These are phyloP conservation scores for Nephelium lappaceum DNA, from an alignment of 345 rosid genomes.

Conservation along the genomic window DNA sequence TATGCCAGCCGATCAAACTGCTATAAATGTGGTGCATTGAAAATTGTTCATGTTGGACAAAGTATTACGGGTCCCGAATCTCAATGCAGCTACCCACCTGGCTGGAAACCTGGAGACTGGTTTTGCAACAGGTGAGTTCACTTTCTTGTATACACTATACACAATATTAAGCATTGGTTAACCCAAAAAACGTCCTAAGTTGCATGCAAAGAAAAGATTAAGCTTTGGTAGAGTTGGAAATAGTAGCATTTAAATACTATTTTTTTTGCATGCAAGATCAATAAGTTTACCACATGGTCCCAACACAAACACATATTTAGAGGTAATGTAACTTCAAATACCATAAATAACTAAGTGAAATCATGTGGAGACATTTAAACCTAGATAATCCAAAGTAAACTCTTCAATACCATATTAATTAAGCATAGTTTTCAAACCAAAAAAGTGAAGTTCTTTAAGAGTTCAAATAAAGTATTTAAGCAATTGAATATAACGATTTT, in stretches of 20 bases:
- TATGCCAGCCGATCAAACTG: conserved; percentile 84
- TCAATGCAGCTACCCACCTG: conserved; percentile 57
- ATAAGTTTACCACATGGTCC: too few relatives aligned
- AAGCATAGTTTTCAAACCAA: too few relatives aligned
- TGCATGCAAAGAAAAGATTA: too few relatives aligned
- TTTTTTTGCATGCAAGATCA: too few relatives aligned
- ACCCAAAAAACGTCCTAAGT: too few relatives aligned
- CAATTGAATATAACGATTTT: not conserved
- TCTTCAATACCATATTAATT: too few relatives aligned
- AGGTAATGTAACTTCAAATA: too few relatives aligned
- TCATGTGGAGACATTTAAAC: not conserved
- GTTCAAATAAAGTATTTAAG: not conserved
- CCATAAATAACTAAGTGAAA: too few relatives aligned
- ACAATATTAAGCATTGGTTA: not conserved
- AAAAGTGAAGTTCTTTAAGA: too few relatives aligned
- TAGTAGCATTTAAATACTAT: too few relatives aligned
- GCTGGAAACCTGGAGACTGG: conserved; percentile 99
- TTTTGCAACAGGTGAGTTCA: conserved; percentile 63
- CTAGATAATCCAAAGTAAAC: not conserved
- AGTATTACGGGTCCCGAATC: conserved; percentile 7
- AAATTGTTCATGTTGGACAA: conserved; percentile 29
- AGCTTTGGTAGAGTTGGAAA: too few relatives aligned
- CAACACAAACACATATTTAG: too few relatives aligned
- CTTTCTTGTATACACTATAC: not conserved
- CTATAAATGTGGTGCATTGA: conserved; percentile 64